Conservation (phyloP, 129 eudicot species). For the Escallonia rubra region DNA sequence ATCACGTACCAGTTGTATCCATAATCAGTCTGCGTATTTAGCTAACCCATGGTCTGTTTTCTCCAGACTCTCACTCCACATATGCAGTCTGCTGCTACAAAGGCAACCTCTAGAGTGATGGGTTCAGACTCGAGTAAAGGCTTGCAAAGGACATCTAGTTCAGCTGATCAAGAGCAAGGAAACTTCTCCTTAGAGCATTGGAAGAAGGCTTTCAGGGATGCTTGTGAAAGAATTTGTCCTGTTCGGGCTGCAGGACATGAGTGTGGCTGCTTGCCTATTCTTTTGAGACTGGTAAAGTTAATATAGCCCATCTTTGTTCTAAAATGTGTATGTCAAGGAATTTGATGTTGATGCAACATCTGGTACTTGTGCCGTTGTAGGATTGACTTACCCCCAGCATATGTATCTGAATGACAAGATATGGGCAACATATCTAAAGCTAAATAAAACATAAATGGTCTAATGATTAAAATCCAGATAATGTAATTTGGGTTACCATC, state of each 20-base stretch:
- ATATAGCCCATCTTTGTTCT: background rate
- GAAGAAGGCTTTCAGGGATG: slow-evolving; percentile 83
- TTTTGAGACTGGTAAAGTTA: slow-evolving; percentile 58
- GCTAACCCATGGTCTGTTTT: slow-evolving; percentile 2
- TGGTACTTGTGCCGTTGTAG: background rate
- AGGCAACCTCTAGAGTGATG: slow-evolving; percentile 29
- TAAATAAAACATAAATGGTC: background rate
- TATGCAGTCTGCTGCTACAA: slow-evolving; percentile 75
- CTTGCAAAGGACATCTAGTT: slow-evolving; percentile 35
- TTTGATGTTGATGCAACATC: background rate
- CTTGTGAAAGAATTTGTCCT: slow-evolving; percentile 85
- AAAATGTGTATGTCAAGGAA: slow-evolving; percentile 3
- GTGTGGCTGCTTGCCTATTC: slow-evolving; percentile 82
- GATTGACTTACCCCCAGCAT: background rate
- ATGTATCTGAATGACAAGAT: background rate
- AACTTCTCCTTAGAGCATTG: slow-evolving; percentile 71
- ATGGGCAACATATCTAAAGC: background rate
- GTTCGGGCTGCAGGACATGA: slow-evolving; percentile 79
- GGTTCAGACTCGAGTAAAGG: slow-evolving; percentile 26
- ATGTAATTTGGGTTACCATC: background rate
- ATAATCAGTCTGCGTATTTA: background rate
- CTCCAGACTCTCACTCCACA: slow-evolving; percentile 77
- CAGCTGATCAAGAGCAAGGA: slow-evolving; percentile 54
- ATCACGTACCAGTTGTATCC: background rate
- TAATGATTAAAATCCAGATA: background rate